Conservation (phyloP, 768 basidiomycete genomes). For the Suillus plorans region DNA sequence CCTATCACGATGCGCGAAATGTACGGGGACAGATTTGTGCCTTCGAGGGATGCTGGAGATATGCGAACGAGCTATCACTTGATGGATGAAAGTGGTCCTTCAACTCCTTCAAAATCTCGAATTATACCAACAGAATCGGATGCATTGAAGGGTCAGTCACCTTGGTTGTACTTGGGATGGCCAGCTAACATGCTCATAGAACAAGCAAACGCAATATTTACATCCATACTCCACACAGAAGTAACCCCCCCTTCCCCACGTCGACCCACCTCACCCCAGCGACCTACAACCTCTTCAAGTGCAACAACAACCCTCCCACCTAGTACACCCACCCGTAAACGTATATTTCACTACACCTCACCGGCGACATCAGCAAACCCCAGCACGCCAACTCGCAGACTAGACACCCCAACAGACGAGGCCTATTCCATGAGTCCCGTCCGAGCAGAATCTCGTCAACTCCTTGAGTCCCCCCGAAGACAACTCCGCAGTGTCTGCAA, state of each 20-base stretch:
- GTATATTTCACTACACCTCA: constrained; percentile 69
- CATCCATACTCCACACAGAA: constrained; percentile 72
- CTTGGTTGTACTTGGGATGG: background rate
- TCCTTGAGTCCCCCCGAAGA: constrained; percentile 84
- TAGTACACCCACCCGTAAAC: constrained; percentile 48
- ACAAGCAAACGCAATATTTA: constrained; percentile 84
- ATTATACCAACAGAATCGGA: constrained; percentile 71
- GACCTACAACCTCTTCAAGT: constrained; percentile 34
- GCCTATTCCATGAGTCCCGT: constrained; percentile 92
- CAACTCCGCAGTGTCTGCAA: constrained; percentile 83
- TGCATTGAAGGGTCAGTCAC: constrained; percentile 64
- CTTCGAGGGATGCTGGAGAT: constrained; percentile 57
- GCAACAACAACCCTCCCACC: constrained; percentile 42
- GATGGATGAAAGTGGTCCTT: constrained; percentile 52
- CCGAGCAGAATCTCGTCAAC: constrained; percentile 73
- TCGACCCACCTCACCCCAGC: constrained; percentile 61
- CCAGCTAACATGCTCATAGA: constrained; percentile 39
- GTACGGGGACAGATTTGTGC: constrained; percentile 63
- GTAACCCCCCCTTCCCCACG: constrained; percentile 70
- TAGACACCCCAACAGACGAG: constrained; percentile 85
- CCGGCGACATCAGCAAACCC: constrained; percentile 57
- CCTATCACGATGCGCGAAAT: constrained; percentile 37
- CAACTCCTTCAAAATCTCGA: constrained; percentile 58
- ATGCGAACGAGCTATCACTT: constrained; percentile 63
- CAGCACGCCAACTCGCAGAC: constrained; percentile 51